Base-by-base conservation (phyloP, 2,329 filamentous ascomycete species). In the Cryoendolithus antarcticus region DNA sequence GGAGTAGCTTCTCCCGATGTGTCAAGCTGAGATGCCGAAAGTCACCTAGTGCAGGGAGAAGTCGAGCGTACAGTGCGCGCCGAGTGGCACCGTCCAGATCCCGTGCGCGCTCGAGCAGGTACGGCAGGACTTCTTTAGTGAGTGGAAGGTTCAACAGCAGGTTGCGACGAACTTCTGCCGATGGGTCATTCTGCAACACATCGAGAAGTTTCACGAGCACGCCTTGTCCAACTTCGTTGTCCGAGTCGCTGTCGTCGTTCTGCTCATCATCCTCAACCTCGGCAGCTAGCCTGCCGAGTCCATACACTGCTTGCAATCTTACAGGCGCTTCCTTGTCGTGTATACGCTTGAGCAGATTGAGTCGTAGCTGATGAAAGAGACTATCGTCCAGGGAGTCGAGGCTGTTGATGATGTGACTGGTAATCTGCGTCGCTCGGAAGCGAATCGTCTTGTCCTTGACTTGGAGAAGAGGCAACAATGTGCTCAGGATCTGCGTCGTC, bases 311-410 rank as follows among this genome's bases (percentile, higher is more conserved):
- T 59, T 98, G 91, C 4, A 91, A 80, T 43, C 91, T 78, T 6
- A 98, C 86, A 58, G 88, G 83, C 5, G 86, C 75, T 58, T 98
- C 91, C 62, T 95, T 96, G 63, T 98, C 91, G 48, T 86, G 78
- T 36, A 96, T 80, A 28, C 91, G 75, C 62, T 83, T 93, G 33
- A 93, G 65, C 30, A 98, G 67, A 0, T 81, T 82, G 38, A 84
- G 72, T 38, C 85, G 75, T 44, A 96, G 70, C 43, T 85, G 75
- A 51, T 86, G 78, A 58, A 93, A 98, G 8, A 95, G 64, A 35
- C 91, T 85, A 57, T 94, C 86, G 53, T 96, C 91, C 51, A 96
- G 85, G 2, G 85, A 80, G 45, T 93, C 85, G 21, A 98, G 71
- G 9, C 82, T 91, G 63, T 94, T 94, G 63, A 98, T 81, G 46